phyloP scores from a whole-genome alignment of 148 eudicot genomes.

The Camellia lanceoleosa region DNA sequence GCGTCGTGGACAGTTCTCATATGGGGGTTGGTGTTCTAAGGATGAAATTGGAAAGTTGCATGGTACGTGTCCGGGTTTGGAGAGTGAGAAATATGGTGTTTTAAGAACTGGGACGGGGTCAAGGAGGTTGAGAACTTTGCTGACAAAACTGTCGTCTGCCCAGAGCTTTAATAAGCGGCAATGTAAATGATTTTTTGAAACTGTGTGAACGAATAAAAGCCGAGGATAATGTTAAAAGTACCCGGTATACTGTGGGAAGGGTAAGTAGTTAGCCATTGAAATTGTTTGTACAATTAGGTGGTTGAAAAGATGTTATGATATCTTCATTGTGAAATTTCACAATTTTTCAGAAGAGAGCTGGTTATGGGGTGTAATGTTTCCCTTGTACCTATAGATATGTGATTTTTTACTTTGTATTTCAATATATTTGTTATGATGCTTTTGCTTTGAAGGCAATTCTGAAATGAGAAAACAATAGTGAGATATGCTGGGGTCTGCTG shows the following conservation, averaged over 20 bases:
- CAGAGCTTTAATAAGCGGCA: constrained; percentile 38
- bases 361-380: background rate
- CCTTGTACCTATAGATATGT: background rate
- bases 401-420: background rate
- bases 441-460: no score
- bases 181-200: constrained; percentile 45
- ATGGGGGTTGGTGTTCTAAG: constrained; percentile 77
- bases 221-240: background rate
- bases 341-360: background rate
- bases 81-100: constrained; percentile 57
- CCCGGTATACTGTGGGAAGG: background rate
- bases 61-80: constrained; percentile 29
- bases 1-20: constrained; percentile 32
- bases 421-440: no score
- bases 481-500: background rate
- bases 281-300: no score
- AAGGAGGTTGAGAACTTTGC: constrained; percentile 49
- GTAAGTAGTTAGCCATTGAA: background rate
- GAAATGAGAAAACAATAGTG: background rate
- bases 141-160: constrained; percentile 46
- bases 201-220: background rate
- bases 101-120: constrained; percentile 63
- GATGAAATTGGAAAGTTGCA: constrained; percentile 11
- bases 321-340: background rate
- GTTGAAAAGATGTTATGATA: background rate